Conservation (phyloP, 306 rosid genomes). For the Cicer chorassanicum region DNA sequence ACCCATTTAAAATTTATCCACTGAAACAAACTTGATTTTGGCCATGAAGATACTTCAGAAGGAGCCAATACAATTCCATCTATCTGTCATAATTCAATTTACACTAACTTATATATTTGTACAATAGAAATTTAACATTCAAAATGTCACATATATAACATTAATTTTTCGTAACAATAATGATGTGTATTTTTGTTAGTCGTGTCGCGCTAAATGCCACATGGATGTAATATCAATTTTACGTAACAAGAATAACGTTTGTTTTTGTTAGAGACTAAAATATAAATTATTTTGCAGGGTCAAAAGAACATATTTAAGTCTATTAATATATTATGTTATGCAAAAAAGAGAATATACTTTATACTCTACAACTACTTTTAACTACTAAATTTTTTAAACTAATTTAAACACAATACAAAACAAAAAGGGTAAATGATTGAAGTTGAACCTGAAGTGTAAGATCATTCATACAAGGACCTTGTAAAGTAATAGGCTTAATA, state of each 20-base stretch:
- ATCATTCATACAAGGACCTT: slow-evolving; percentile 85
- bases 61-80: slow-evolving; percentile 88
- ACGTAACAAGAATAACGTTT: too few species aligned
- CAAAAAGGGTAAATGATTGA: neutral
- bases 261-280: too few species aligned
- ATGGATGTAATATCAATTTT: neutral
- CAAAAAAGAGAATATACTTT: neutral
- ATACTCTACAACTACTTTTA: neutral
- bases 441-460: slow-evolving; percentile 79
- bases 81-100: slow-evolving; percentile 59
- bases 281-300: too few species aligned
- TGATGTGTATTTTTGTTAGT: too few species aligned
- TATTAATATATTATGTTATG: neutral
- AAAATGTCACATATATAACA: slow-evolving; percentile 25
- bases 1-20: slow-evolving; percentile 91
- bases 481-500: slow-evolving; percentile 69
- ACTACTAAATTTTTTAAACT: neutral
- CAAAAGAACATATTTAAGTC: too few species aligned
- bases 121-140: neutral
- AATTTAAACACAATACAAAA: neutral
- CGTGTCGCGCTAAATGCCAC: too few species aligned
- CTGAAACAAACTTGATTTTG: slow-evolving; percentile 70
- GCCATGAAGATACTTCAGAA: slow-evolving; percentile 72
- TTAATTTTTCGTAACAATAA: neutral
- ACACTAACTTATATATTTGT: slow-evolving; percentile 28